These are phyloP conservation scores for Solanum appendiculatum DNA, from an alignment of 257 asterid genomes.

Conservation along the genomic window DNA sequence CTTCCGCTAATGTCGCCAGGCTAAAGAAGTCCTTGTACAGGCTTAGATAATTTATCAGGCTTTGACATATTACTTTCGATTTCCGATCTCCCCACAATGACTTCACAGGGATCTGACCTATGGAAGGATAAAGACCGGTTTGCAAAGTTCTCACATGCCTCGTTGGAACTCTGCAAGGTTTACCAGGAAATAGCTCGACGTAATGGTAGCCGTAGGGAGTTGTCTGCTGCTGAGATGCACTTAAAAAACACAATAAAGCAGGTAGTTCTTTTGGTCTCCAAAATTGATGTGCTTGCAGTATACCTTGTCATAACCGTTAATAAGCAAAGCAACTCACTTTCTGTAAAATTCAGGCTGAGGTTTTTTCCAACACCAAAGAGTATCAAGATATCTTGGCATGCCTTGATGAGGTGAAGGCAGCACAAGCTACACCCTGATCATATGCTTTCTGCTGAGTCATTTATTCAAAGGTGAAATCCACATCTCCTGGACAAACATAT, in stretches of 20 bases:
- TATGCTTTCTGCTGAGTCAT: not conserved
- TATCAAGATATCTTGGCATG: constrained; percentile 43
- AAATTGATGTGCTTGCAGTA: not conserved
- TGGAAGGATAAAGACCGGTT: constrained; percentile 75
- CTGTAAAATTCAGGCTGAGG: constrained; percentile 28
- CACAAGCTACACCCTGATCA: constrained; percentile 13
- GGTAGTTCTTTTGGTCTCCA: constrained; percentile 5
- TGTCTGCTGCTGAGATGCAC: constrained; percentile 87
- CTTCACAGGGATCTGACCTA: constrained; percentile 53
- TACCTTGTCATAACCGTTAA: not conserved
- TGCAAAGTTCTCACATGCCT: constrained; percentile 68
- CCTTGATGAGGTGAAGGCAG: constrained; percentile 47
- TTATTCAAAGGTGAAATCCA: not conserved
- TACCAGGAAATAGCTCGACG: constrained; percentile 46
- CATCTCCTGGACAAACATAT: not conserved
- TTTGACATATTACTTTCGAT: not conserved
- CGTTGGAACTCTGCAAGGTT: constrained; percentile 68
- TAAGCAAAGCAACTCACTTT: not conserved
- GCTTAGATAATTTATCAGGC: not conserved
- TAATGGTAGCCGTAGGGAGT: constrained; percentile 42
- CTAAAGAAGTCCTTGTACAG: not conserved
- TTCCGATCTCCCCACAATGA: not conserved
- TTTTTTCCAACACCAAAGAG: constrained; percentile 45
- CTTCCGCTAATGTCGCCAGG: not conserved
- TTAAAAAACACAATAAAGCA: constrained; percentile 66